Conservation (phyloP, 176 grass and related monocot species). For the Ensete ventricosum region DNA sequence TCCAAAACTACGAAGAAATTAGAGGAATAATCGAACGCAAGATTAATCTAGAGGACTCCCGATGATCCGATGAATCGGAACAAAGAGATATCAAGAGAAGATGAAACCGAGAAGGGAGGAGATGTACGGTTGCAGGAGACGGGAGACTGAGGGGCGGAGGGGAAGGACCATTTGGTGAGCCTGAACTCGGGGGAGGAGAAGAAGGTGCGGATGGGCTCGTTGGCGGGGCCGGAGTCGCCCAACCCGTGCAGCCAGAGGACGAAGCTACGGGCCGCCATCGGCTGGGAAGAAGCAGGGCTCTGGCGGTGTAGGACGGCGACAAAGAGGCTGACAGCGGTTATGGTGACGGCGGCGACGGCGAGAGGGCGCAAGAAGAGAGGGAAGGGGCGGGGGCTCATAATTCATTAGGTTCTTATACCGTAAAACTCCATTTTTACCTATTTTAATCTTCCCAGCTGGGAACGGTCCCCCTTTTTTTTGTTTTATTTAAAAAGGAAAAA, state of each 20-base stretch:
- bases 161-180: slow-evolving; percentile 62
- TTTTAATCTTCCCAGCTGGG: no score
- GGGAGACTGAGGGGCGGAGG: slow-evolving; percentile 51
- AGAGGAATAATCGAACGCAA: neutral
- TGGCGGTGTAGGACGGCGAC: slow-evolving; percentile 23
- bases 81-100: neutral
- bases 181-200: slow-evolving; percentile 71
- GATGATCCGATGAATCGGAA: neutral
- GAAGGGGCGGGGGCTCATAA: neutral
- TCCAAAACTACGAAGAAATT: neutral
- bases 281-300: neutral
- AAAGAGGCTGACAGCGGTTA: slow-evolving; percentile 37
- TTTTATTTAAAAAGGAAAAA: no score
- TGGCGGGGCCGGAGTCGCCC: slow-evolving; percentile 78
- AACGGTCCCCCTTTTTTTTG: no score
- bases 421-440: no score
- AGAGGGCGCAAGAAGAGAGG: neutral
- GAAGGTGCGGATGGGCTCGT: slow-evolving; percentile 78
- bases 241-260: slow-evolving; percentile 87
- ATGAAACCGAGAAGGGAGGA: neutral
- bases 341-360: slow-evolving; percentile 34
- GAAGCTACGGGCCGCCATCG: slow-evolving; percentile 47
- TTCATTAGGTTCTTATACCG: no score
- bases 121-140: slow-evolving; percentile 69
- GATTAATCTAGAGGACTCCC: neutral